Percentiles rank a stretch among this genome's conserved stretches.
phyloP scores from a whole-genome alignment of 2,329 filamentous ascomycete genomes.

The Talaromyces islandicus region DNA sequence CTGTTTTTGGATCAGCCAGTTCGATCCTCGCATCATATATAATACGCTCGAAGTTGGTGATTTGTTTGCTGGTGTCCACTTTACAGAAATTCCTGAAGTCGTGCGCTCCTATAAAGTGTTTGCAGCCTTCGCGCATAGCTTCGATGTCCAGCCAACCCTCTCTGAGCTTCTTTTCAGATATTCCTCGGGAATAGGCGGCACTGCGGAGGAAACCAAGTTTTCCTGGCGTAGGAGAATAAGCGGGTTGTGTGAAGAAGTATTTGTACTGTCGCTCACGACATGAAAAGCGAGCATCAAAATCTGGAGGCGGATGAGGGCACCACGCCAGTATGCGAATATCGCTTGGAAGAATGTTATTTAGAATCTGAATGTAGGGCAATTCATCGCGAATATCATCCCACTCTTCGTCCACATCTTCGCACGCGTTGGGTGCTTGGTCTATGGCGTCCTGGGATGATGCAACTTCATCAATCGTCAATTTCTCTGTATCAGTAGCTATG shows the following conservation, averaged over 20 bases:
- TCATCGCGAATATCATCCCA: slow-evolving; percentile 73
- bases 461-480: slow-evolving; percentile 11
- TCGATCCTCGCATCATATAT: slow-evolving; percentile 79
- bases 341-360: slow-evolving; percentile 81
- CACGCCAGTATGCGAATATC: slow-evolving; percentile 90
- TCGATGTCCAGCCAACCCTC: slow-evolving; percentile 82
- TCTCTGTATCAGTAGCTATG: slow-evolving; percentile 11
- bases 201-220: slow-evolving; percentile 43
- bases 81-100: slow-evolving; percentile 99
- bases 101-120: slow-evolving; percentile 72
- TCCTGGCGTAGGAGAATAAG: slow-evolving; percentile 64
- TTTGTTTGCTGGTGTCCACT: slow-evolving; percentile 82
- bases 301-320: slow-evolving; percentile 73
- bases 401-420: slow-evolving; percentile 17
- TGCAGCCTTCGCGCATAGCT: slow-evolving; percentile 77
- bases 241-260: slow-evolving; percentile 97
- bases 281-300: slow-evolving; percentile 87
- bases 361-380: slow-evolving; percentile 70
- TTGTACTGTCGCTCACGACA: slow-evolving; percentile 87
- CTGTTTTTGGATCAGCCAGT: slow-evolving; percentile 51
- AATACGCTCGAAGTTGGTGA: slow-evolving; percentile 70
- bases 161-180: slow-evolving; percentile 31
- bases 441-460: slow-evolving; percentile 20
- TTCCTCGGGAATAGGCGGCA: slow-evolving; percentile 16
- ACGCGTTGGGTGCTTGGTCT: slow-evolving; percentile 9